Conservation (phyloP, 2,329 filamentous ascomycete species). For the Paracamarosporium sp. region DNA sequence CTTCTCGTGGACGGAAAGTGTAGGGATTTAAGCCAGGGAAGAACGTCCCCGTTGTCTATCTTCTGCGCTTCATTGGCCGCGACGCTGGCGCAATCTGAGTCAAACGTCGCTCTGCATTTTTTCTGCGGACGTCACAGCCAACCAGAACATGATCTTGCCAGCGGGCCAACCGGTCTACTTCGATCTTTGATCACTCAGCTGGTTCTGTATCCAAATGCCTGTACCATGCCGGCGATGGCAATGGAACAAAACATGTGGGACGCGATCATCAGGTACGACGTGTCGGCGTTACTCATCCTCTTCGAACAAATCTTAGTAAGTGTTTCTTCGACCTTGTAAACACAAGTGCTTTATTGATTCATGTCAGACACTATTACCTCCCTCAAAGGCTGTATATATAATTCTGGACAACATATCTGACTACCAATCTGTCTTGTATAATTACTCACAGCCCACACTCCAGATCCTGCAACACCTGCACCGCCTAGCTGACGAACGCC, state of each 20-base stretch:
- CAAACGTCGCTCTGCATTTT: not conserved
- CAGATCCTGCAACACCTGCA: not conserved
- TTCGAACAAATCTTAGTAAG: not conserved
- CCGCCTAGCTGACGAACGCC: not conserved
- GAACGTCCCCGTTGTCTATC: not conserved
- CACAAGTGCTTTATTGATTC: not conserved
- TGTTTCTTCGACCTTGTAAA: not conserved
- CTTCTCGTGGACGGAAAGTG: not conserved
- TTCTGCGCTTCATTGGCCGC: not conserved
- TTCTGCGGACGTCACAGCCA: not conserved
- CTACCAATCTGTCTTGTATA: not conserved
- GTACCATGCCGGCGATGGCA: not conserved
- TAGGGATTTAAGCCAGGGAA: not conserved
- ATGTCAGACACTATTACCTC: not conserved
- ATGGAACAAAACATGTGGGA: slow-evolving; percentile 1
- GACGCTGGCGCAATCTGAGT: not conserved
- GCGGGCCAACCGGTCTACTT: not conserved
- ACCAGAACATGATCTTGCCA: not conserved
- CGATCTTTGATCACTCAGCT: not conserved
- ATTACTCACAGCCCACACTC: not conserved
- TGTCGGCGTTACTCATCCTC: not conserved
- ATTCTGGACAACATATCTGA: slow-evolving; percentile 2
- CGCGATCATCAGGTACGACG: not conserved
- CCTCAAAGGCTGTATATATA: not conserved
- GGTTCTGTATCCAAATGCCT: not conserved